Conservation (phyloP, 768 basidiomycete species). For the Agaricus subrufescens region DNA sequence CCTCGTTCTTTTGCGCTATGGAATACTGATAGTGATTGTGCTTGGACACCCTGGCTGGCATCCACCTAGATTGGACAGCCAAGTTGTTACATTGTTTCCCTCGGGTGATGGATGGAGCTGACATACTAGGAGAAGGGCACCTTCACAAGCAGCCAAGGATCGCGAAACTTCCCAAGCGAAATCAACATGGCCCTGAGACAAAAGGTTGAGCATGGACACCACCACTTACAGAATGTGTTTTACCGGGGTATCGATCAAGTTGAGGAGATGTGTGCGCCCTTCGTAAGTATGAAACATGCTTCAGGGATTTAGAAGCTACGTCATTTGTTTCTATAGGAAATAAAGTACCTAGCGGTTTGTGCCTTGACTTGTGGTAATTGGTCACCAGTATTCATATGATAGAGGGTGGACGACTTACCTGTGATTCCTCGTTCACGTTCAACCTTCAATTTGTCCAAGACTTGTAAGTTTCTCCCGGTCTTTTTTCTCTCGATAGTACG, state of each 20-base stretch:
- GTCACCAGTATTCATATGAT: constrained; percentile 5
- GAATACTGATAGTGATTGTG: constrained; percentile 94
- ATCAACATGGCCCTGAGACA: constrained; percentile 84
- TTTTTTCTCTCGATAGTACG: constrained; percentile 73
- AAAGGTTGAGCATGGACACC: background rate
- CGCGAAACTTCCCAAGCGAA: constrained; percentile 97
- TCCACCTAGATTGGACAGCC: constrained; percentile 60
- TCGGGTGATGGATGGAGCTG: background rate
- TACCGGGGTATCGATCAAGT: constrained; percentile 95
- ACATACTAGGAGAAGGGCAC: constrained; percentile 61
- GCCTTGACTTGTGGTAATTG: constrained; percentile 68
- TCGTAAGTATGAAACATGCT: constrained; percentile 75
- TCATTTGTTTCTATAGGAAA: background rate
- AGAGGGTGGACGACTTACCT: constrained; percentile 36
- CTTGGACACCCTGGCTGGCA: constrained; percentile 97
- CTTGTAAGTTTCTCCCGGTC: constrained; percentile 72
- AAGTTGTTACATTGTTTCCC: background rate
- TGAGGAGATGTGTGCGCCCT: constrained; percentile 67
- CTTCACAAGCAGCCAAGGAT: constrained; percentile 90
- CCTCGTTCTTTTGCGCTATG: constrained; percentile 82
- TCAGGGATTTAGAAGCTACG: constrained; percentile 11
- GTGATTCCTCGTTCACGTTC: constrained; percentile 97
- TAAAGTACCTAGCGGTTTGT: constrained; percentile 77
- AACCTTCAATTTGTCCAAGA: constrained; percentile 92
- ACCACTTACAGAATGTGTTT: constrained; percentile 14